A percentile compares a stretch with the other conserved stretches of the same genome.
Conservation (phyloP, 2,329 filamentous ascomycete species). For the Paecilomyces variotii region DNA sequence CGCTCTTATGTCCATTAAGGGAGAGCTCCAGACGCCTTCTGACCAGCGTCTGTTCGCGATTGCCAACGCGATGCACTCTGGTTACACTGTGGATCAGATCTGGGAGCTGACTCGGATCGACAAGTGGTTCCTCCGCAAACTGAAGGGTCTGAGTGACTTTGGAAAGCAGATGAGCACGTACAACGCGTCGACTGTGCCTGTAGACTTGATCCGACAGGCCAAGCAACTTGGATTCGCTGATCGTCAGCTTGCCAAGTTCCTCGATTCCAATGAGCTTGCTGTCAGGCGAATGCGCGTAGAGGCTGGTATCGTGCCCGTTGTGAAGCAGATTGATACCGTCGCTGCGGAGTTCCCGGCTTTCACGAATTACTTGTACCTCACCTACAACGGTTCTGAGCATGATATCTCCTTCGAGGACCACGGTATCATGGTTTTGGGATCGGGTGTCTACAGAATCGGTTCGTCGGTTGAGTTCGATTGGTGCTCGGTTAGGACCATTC, state of each 20-base stretch:
- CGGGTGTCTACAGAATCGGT: slow-evolving; percentile 92
- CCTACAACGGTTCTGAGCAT: slow-evolving; percentile 83
- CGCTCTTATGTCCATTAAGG: slow-evolving; percentile 90
- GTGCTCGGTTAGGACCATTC: slow-evolving; percentile 92
- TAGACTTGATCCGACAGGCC: slow-evolving; percentile 65
- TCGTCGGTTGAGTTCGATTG: slow-evolving; percentile 98
- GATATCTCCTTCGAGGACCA: slow-evolving; percentile 81
- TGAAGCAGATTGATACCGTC: slow-evolving; percentile 98
- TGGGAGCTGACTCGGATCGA: slow-evolving; percentile 98
- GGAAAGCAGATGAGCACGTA: slow-evolving; percentile 67
- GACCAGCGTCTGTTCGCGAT: slow-evolving; percentile 97
- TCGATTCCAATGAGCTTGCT: slow-evolving; percentile 87
- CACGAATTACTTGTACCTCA: slow-evolving; percentile 95
- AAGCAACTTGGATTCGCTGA: slow-evolving; percentile 95
- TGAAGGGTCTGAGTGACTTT: slow-evolving; percentile 87
- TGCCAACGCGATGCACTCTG: slow-evolving; percentile 91
- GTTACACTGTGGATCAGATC: slow-evolving; percentile 92
- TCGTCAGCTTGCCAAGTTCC: slow-evolving; percentile 86
- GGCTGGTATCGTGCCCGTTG: slow-evolving; percentile 74
- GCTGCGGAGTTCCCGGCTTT: slow-evolving; percentile 91
- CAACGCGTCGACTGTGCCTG: slow-evolving; percentile 57
- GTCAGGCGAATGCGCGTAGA: slow-evolving; percentile 80
- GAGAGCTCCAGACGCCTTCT: slow-evolving; percentile 92
- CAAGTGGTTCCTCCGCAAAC: slow-evolving; percentile 92
- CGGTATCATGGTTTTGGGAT: slow-evolving; percentile 92